Evolutionary conservation across 202 grass and related monocot genomes (phyloP), one percentile per base, ranked within the genome.

Genomic region (Tripidium arundinaceum): DNA sequence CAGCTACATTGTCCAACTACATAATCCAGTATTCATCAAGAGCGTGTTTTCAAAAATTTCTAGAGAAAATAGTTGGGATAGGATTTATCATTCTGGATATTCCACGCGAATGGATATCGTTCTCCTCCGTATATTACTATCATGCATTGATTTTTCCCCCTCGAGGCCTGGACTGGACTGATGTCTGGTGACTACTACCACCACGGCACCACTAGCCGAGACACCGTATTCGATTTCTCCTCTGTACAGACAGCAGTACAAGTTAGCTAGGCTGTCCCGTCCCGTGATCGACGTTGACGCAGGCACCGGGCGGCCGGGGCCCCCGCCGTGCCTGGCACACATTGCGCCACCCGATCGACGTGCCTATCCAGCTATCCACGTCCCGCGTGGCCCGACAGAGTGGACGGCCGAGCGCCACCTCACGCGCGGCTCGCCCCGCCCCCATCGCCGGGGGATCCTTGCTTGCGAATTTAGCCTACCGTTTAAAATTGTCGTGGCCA

Each of bases 141-240:
- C 29, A 28, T 1, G 38, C 40, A 6, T 26, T 19, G 54, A 62
- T 25, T 42, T 59, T 40, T 6, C 3, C 13, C 3, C 3, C 2
- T 10, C 19, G 14, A 46, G 0, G 13, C 4, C n/a, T n/a, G n/a
- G n/a, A n/a, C 4, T 13, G 13, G 2, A 36, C 16, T 2, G 26
- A 38, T 64, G 5, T 8, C 65, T 7, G 68, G 27, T 14, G 54
- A 19, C 13, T 1, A 9, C 6, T 7, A 7, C 46, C n/a, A n/a
- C n/a, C n/a, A n/a, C n/a, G n/a, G n/a, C 16, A 19, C 46, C 46
- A 49, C 46, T 22, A 19, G 5, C 45, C 19, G 29, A 22, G 43
- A 65, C 16, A 39, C 3, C 80, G 16, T 64, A 75, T 83, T 74
- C 70, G 43, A 65, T 13, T 83, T 75, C 15, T 38, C 40, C 18